These are phyloP conservation scores for Sugiyamaella novakii DNA, from an alignment of 1,139 yeast species.

Conservation along the genomic window DNA sequence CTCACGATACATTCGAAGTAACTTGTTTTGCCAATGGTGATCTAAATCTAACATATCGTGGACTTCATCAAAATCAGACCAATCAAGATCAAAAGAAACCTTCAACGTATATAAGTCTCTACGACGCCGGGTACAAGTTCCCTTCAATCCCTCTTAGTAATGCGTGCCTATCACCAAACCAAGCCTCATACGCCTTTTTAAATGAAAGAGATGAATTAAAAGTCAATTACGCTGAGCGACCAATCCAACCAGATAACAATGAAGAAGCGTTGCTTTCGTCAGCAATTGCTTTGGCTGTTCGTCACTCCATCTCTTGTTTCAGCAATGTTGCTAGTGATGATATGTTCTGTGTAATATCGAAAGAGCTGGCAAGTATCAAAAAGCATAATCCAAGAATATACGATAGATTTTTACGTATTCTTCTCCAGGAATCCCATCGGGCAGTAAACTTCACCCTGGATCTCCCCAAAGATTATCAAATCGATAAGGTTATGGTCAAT, in stretches of 20 bases:
- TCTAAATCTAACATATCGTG: constrained; percentile 30
- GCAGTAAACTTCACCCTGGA: constrained; percentile 72
- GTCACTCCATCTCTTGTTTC: constrained; percentile 70
- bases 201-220: constrained; percentile 24
- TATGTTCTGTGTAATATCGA: constrained; percentile 56
- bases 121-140: constrained; percentile 62
- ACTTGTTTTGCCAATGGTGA: constrained; percentile 32
- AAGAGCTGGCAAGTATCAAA: constrained; percentile 32
- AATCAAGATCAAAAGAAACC: constrained; percentile 19
- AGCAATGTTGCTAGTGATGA: constrained; percentile 68
- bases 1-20: constrained; percentile 32
- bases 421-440: constrained; percentile 65
- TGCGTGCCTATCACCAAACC: constrained; percentile 59
- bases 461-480: constrained; percentile 61
- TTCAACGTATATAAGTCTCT: constrained; percentile 46
- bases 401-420: constrained; percentile 36
- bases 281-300: constrained; percentile 62
- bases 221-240: constrained; percentile 27
- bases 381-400: constrained; percentile 18
- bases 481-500: constrained; percentile 68
- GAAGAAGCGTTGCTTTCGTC: constrained; percentile 34
- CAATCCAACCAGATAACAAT: constrained; percentile 17
- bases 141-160: constrained; percentile 47
- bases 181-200: constrained; percentile 52
- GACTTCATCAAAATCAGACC: constrained; percentile 20